Conservation (phyloP, 2,329 filamentous ascomycete species). For the Penicillium nordicum region DNA sequence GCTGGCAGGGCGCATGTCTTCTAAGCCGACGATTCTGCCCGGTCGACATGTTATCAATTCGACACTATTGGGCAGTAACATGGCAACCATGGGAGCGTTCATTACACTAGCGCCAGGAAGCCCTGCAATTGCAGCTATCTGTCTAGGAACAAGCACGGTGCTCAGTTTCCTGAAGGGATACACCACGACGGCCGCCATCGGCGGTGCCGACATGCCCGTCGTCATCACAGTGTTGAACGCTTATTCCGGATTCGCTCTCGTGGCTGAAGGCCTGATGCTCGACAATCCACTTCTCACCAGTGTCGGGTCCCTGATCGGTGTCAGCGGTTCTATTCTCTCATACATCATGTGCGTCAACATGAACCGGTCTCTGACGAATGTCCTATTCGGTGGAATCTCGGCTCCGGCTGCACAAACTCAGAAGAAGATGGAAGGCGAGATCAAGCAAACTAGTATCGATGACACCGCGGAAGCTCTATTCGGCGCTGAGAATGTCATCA, state of each 20-base stretch:
- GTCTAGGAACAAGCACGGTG: conserved; percentile 69
- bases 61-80: conserved; percentile 69
- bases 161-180: conserved; percentile 83
- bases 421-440: conserved; percentile 73
- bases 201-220: conserved; percentile 91
- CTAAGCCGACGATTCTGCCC: conserved; percentile 67
- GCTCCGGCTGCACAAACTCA: conserved; percentile 59
- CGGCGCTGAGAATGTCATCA: conserved; percentile 79
- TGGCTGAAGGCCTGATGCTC: conserved; percentile 89
- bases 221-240: conserved; percentile 89
- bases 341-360: conserved; percentile 87
- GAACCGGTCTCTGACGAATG: conserved; percentile 86
- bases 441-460: conserved; percentile 74
- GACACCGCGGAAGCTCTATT: conserved; percentile 73
- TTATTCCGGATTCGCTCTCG: conserved; percentile 84
- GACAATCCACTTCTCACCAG: conserved; percentile 81
- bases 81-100: conserved; percentile 80
- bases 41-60: conserved; percentile 74
- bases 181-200: conserved; percentile 83
- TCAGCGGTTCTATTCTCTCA: conserved; percentile 82
- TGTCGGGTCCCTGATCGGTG: conserved; percentile 81
- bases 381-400: conserved; percentile 79
- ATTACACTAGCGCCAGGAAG: conserved; percentile 76
- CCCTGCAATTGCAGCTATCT: conserved; percentile 73
- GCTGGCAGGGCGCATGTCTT: conserved; percentile 77